phyloP scores from a whole-genome alignment of 441 rosid species.

The Melastoma candidum region DNA sequence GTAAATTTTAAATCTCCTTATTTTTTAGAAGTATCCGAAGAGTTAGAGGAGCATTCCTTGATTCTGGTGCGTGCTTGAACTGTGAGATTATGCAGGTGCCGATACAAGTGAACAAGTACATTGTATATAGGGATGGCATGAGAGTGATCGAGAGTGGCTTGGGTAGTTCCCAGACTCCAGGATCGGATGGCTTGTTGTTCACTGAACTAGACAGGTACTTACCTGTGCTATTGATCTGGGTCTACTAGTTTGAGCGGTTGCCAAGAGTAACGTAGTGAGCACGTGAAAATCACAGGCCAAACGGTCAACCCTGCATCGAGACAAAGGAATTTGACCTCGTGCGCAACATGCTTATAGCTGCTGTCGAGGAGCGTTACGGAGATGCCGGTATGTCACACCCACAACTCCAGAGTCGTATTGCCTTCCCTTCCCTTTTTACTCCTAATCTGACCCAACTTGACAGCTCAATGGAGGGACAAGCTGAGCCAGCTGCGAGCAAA shows the following conservation, averaged over 20 bases:
- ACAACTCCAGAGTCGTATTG: not conserved
- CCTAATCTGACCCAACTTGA: not conserved
- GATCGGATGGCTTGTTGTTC: constrained; percentile 65
- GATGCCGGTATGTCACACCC: constrained; percentile 61
- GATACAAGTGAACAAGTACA: constrained; percentile 86
- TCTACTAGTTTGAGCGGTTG: too few relatives aligned
- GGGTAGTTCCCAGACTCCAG: constrained; percentile 37
- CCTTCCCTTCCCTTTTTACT: not conserved
- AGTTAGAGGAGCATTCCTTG: not conserved
- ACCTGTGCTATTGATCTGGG: not conserved
- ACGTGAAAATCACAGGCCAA: constrained; percentile 43
- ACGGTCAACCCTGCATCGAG: constrained; percentile 84
- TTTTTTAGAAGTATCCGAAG: too few relatives aligned
- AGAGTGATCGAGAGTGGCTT: constrained; percentile 73
- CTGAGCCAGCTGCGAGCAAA: constrained; percentile 79
- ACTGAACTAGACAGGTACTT: constrained; percentile 73
- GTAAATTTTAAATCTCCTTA: too few relatives aligned
- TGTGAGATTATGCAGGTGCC: constrained; percentile 44
- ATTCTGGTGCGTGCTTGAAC: not conserved
- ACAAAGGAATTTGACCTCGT: constrained; percentile 76
- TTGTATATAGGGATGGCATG: constrained; percentile 95
- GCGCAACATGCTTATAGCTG: constrained; percentile 71
- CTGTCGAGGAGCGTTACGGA: constrained; percentile 72
- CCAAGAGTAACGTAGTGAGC: too few relatives aligned
- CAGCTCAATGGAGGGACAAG: constrained; percentile 95